A percentile compares a stretch with the other conserved stretches of the same genome.
Evolutionary conservation across 2,329 filamentous ascomycete genomes (phyloP).

Genomic region (Fusarium sp.): DNA sequence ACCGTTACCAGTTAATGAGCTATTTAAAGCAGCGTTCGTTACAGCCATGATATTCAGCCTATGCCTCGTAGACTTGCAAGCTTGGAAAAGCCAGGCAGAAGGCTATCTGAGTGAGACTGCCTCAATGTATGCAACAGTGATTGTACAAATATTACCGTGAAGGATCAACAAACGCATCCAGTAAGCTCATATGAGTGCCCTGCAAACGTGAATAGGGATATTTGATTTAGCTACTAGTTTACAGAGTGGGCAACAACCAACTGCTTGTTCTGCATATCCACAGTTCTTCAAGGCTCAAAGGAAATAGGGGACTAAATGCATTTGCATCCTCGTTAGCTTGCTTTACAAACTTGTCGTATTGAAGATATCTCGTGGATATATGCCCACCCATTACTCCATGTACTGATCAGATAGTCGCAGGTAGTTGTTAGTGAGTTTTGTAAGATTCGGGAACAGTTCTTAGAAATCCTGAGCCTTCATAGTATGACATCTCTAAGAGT

Average conservation of each 20-base stretch:
- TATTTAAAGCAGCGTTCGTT: not conserved
- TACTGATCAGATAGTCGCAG: not conserved
- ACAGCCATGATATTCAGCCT: not conserved
- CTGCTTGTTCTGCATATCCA: not conserved
- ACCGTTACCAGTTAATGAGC: no score
- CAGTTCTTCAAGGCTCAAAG: not conserved
- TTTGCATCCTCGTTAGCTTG: not conserved
- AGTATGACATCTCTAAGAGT: not conserved
- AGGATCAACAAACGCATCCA: not conserved
- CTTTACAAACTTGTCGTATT: not conserved
- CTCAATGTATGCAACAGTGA: not conserved
- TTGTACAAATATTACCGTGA: constrained; percentile 2
- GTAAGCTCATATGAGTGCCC: not conserved
- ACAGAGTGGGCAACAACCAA: not conserved
- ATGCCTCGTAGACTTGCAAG: not conserved
- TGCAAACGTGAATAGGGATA: not conserved
- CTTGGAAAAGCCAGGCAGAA: not conserved
- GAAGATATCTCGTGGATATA: not conserved
- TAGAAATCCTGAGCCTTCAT: no score
- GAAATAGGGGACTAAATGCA: not conserved
- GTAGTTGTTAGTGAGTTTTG: not conserved
- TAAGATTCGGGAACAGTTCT: not conserved
- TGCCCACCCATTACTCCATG: not conserved
- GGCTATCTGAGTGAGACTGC: not conserved
- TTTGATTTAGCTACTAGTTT: constrained; percentile 3